Evolutionary conservation across 1,284 basidiomycete genomes (phyloP).

Genomic region (Cutaneotrichosporon spelunceum): DNA sequence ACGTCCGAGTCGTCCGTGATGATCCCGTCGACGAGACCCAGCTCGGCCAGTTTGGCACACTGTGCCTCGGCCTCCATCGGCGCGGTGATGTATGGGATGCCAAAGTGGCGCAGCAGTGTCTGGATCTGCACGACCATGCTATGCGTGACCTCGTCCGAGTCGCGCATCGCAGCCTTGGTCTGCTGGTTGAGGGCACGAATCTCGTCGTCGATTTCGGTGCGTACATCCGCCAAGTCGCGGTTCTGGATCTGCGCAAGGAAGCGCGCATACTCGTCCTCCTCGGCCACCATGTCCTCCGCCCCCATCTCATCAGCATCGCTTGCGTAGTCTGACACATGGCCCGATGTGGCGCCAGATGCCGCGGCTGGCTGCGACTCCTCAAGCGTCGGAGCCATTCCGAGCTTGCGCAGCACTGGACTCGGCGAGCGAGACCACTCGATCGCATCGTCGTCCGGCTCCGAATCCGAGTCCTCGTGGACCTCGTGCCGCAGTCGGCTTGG

Average conservation of each 20-base stretch:
- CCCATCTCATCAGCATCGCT: slow-evolving; percentile 64
- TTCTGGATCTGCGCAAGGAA: slow-evolving; percentile 89
- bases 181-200: slow-evolving; percentile 77
- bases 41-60: slow-evolving; percentile 83
- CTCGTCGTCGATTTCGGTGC: slow-evolving; percentile 87
- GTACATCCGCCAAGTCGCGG: slow-evolving; percentile 71
- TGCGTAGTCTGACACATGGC: slow-evolving; percentile 19
- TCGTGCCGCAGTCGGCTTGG: not conserved
- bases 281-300: slow-evolving; percentile 62
- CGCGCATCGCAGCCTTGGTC: slow-evolving; percentile 81
- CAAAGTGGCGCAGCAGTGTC: slow-evolving; percentile 87
- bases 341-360: not conserved
- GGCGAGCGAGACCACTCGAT: slow-evolving; percentile 50
- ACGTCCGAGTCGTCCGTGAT: slow-evolving; percentile 99
- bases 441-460: slow-evolving; percentile 29
- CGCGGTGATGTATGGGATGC: slow-evolving; percentile 96
- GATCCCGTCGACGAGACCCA: slow-evolving; percentile 89
- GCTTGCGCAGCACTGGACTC: slow-evolving; percentile 29
- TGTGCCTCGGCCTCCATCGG: slow-evolving; percentile 99
- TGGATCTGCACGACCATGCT: slow-evolving; percentile 96
- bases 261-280: slow-evolving; percentile 85
- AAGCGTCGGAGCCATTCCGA: not conserved
- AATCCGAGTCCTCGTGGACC: slow-evolving; percentile 25
- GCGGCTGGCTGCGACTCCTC: not conserved
- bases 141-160: slow-evolving; percentile 90